phyloP scores from a whole-genome alignment of 164 flowering plant species.

The Buxus sempervirens region DNA sequence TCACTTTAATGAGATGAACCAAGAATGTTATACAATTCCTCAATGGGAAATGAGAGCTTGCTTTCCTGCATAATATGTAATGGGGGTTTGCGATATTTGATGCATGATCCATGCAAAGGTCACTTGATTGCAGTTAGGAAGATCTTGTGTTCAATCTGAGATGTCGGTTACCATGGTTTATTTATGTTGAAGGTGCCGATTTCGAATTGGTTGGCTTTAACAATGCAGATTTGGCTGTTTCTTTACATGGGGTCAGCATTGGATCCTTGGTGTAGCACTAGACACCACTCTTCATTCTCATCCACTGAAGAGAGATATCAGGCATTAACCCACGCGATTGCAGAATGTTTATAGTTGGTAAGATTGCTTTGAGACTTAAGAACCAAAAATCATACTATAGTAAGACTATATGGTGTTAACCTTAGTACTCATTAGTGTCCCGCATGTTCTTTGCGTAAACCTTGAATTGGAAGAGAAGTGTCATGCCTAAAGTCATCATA shows the following conservation, averaged over 20 bases:
- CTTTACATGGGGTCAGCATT: slow-evolving; percentile 82
- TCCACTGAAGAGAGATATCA: slow-evolving; percentile 79
- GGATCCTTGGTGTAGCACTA: slow-evolving; percentile 92
- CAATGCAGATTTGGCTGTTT: slow-evolving; percentile 98
- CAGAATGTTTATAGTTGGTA: slow-evolving; percentile 87
- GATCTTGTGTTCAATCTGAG: slow-evolving; percentile 56
- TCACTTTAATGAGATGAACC: slow-evolving; percentile 5
- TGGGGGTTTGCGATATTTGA: slow-evolving; percentile 36
- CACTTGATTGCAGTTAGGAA: slow-evolving; percentile 51
- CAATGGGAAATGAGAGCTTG: slow-evolving; percentile 32
- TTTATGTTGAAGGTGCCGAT: slow-evolving; percentile 81
- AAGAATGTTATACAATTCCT: slow-evolving; percentile 13
- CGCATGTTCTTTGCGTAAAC: slow-evolving; percentile 38
- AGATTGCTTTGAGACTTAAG: slow-evolving; percentile 83
- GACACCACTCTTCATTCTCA: slow-evolving; percentile 67
- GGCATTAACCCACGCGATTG: slow-evolving; percentile 68
- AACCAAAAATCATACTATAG: slow-evolving; percentile 39
- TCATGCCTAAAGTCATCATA: slow-evolving; percentile 23
- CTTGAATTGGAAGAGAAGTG: slow-evolving; percentile 28
- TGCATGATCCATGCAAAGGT: slow-evolving; percentile 54
- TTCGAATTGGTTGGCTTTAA: slow-evolving; percentile 99
- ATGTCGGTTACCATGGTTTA: slow-evolving; percentile 86
- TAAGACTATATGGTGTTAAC: slow-evolving; percentile 41
- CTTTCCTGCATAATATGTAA: slow-evolving; percentile 24
- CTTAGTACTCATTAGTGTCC: slow-evolving; percentile 36